These are phyloP conservation scores for Ananas comosus DNA, from an alignment of 176 grass and related monocot genomes.

Conservation along the genomic window DNA sequence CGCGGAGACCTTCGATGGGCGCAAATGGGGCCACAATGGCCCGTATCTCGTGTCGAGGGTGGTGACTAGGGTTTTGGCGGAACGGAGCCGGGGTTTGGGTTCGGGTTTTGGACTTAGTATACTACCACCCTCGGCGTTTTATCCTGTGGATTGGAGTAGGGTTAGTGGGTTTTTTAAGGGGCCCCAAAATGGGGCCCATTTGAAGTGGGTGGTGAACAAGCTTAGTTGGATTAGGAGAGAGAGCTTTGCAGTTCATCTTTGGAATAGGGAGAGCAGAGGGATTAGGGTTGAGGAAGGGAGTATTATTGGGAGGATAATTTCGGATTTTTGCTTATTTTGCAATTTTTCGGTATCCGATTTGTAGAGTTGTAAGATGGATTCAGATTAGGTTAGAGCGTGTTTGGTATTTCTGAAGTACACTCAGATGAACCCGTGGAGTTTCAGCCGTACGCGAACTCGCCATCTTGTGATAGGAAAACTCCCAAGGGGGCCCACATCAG, in stretches of 20 bases:
- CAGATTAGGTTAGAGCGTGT: no score
- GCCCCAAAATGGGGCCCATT: slow-evolving; percentile 22
- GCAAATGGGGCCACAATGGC: slow-evolving; percentile 84
- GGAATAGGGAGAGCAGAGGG: slow-evolving; percentile 63
- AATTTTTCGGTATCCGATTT: slow-evolving; percentile 22
- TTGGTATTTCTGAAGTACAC: no score
- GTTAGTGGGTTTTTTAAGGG: slow-evolving; percentile 48
- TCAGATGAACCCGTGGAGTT: no score
- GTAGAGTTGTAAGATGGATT: no score
- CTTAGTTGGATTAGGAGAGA: slow-evolving; percentile 36
- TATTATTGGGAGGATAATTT: slow-evolving; percentile 44
- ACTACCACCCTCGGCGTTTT: slow-evolving; percentile 63
- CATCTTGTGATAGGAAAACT: no score
- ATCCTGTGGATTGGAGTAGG: slow-evolving; percentile 71
- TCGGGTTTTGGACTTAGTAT: slow-evolving; percentile 29
- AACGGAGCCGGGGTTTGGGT: background rate
- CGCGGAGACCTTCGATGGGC: slow-evolving; percentile 61
- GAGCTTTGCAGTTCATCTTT: slow-evolving; percentile 70
- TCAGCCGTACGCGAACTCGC: no score
- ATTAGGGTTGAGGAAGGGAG: slow-evolving; percentile 63
- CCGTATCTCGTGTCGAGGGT: slow-evolving; percentile 87
- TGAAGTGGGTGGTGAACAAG: slow-evolving; percentile 51
- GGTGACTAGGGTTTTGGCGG: slow-evolving; percentile 14
- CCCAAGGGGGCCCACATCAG: no score
- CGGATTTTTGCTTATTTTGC: slow-evolving; percentile 61